phyloP scores from a whole-genome alignment of 2,329 filamentous ascomycete genomes.

The Trichoderma sp. region DNA sequence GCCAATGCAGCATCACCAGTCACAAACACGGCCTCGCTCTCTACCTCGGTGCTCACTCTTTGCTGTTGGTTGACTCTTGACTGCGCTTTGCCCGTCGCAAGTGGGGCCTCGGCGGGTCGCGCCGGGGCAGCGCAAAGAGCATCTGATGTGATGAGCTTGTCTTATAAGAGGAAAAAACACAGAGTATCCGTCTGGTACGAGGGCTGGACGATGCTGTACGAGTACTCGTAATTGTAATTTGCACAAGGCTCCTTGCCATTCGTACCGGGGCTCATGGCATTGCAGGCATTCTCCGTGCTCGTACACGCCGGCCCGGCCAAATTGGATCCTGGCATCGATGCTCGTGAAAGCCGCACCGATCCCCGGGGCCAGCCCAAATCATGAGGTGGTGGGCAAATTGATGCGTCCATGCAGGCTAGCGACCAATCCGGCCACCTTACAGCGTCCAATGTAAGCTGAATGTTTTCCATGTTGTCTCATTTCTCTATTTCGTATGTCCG shows the following conservation, averaged over 20 bases:
- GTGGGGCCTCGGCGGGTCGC: slow-evolving; percentile 9
- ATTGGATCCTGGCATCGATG: not conserved
- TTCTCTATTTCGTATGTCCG: not conserved
- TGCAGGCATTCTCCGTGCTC: not conserved
- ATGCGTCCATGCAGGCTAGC: not conserved
- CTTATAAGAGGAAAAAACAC: not conserved
- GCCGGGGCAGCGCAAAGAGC: slow-evolving; percentile 10
- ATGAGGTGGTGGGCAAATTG: not conserved
- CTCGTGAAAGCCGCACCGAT: not conserved
- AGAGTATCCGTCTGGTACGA: not conserved
- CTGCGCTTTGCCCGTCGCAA: not conserved
- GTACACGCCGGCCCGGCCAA: not conserved
- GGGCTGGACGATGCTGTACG: not conserved
- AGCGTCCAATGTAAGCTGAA: not conserved
- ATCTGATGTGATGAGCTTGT: not conserved
- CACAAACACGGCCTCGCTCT: not conserved
- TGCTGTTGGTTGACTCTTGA: not conserved
- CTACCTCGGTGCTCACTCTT: not conserved
- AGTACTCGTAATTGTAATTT: not conserved
- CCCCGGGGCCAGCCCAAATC: not conserved
- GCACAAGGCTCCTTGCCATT: not conserved
- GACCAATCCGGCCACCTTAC: not conserved
- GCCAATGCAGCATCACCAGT: not conserved
- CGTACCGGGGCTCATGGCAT: not conserved
- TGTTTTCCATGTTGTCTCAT: not conserved